Evolutionary conservation across 352 stramenopile species (phyloP).

Genomic region (Phytophthora sp.): DNA sequence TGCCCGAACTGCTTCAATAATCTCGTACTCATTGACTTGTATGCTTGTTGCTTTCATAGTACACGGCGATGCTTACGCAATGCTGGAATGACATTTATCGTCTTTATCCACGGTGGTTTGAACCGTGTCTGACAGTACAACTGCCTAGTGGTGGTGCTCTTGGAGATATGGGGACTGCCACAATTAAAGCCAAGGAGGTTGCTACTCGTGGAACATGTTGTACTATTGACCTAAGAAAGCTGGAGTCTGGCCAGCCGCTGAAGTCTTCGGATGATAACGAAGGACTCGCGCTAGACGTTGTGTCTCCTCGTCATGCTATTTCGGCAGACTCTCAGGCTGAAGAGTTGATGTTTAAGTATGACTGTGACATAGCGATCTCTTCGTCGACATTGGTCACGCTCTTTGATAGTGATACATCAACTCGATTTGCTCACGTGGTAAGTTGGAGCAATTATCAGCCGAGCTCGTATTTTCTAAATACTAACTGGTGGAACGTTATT

Average conservation of each 20-base stretch:
- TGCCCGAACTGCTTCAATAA: no score
- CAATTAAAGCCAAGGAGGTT: constrained; percentile 56
- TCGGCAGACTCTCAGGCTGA: constrained; percentile 64
- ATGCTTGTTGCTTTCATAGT: constrained; percentile 24
- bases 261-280: constrained; percentile 14
- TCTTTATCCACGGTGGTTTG: constrained; percentile 71
- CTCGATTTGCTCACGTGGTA: constrained; percentile 35
- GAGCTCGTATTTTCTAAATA: neutral
- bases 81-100: constrained; percentile 68
- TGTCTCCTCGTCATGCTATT: constrained; percentile 38
- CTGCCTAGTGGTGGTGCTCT: constrained; percentile 15
- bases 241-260: constrained; percentile 20
- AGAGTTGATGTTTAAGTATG: constrained; percentile 65
- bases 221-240: constrained; percentile 8
- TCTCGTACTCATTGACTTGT: no score
- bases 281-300: constrained; percentile 16
- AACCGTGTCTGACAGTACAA: constrained; percentile 42
- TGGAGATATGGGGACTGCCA: neutral
- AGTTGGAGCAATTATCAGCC: neutral
- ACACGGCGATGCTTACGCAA: constrained; percentile 42
- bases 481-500: neutral
- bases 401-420: constrained; percentile 61
- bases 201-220: constrained; percentile 34
- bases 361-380: constrained; percentile 77
- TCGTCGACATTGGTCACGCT: constrained; percentile 72